A percentile compares a stretch with the other conserved stretches of the same genome.
Conservation (phyloP, 139 green algal species). For the Monoraphidium neglectum region DNA sequence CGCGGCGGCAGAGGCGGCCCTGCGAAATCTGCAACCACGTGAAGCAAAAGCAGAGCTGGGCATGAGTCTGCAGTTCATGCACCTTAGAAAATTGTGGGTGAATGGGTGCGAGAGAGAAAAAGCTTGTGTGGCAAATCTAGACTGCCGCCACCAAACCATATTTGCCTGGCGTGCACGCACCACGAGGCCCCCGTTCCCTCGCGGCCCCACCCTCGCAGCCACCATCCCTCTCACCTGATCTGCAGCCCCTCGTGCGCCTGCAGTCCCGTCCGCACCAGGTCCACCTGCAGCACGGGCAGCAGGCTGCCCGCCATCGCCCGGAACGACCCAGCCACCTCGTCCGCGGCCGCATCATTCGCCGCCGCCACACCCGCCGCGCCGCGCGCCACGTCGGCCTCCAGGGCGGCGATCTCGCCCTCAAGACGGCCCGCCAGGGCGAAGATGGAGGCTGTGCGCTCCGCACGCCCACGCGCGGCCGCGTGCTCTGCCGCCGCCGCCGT, state of each 20-base stretch:
- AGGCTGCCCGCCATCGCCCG: constrained; percentile 24
- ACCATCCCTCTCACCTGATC: constrained; percentile 7
- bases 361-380: constrained; percentile 12
- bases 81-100: background rate
- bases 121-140: background rate
- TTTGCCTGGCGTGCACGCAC: background rate
- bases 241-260: constrained; percentile 23
- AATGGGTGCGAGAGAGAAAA: background rate
- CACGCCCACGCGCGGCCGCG: too few relatives aligned
- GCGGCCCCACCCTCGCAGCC: background rate
- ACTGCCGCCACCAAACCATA: background rate
- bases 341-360: constrained; percentile 29
- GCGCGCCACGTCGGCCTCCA: constrained; percentile 6
- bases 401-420: background rate
- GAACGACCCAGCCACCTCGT: constrained; percentile 29
- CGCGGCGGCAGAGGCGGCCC: background rate
- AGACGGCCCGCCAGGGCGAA: too few relatives aligned
- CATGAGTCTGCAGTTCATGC: background rate
- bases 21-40: background rate
- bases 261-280: background rate
- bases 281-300: constrained; percentile 34
- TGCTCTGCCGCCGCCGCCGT: too few relatives aligned
- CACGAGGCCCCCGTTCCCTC: background rate
- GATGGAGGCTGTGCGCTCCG: too few relatives aligned
- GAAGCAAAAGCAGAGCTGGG: background rate